Evolutionary conservation across 805 yeast species (phyloP).

Genomic region (Yamadazyma takamatsuzukensis): DNA sequence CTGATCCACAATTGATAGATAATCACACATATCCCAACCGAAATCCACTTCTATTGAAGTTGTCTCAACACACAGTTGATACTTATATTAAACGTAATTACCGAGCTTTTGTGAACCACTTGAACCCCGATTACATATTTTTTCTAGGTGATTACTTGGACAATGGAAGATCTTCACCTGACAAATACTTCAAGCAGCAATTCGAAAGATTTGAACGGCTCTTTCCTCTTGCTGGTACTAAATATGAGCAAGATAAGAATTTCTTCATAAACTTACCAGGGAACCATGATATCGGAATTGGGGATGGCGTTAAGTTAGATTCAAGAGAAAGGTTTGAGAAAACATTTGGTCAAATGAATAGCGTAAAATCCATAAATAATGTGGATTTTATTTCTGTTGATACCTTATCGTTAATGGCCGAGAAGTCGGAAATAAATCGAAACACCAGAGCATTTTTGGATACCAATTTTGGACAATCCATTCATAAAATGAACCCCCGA

Average conservation of each 20-base stretch:
- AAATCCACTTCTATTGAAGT: slow-evolving; percentile 21
- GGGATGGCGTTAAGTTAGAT: slow-evolving; percentile 52
- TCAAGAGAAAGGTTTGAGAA: slow-evolving; percentile 26
- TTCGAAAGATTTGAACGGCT: slow-evolving; percentile 29
- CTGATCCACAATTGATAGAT: slow-evolving; percentile 45
- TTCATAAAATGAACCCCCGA: slow-evolving; percentile 42
- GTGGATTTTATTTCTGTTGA: slow-evolving; percentile 54
- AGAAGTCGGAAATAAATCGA: slow-evolving; percentile 34
- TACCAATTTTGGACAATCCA: slow-evolving; percentile 7
- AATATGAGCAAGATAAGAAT: slow-evolving; percentile 18
- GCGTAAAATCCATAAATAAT: slow-evolving; percentile 18
- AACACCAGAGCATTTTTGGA: slow-evolving; percentile 57
- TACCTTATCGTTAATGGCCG: slow-evolving; percentile 72
- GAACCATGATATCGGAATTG: slow-evolving; percentile 95
- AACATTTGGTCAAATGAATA: slow-evolving; percentile 32
- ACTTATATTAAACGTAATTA: slow-evolving; percentile 36
- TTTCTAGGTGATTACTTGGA: slow-evolving; percentile 43
- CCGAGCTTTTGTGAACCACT: slow-evolving; percentile 23
- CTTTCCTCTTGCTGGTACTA: slow-evolving; percentile 18
- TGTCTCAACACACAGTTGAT: slow-evolving; percentile 42
- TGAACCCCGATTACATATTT: slow-evolving; percentile 34
- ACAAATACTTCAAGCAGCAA: slow-evolving; percentile 28
- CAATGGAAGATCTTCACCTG: slow-evolving; percentile 34
- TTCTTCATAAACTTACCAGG: slow-evolving; percentile 59
- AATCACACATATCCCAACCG: slow-evolving; percentile 43